Evolutionary conservation across 2,329 filamentous ascomycete genomes (phyloP), one percentile per base, ranked within the genome.

Genomic region (Ascochyta clinopodiicola): DNA sequence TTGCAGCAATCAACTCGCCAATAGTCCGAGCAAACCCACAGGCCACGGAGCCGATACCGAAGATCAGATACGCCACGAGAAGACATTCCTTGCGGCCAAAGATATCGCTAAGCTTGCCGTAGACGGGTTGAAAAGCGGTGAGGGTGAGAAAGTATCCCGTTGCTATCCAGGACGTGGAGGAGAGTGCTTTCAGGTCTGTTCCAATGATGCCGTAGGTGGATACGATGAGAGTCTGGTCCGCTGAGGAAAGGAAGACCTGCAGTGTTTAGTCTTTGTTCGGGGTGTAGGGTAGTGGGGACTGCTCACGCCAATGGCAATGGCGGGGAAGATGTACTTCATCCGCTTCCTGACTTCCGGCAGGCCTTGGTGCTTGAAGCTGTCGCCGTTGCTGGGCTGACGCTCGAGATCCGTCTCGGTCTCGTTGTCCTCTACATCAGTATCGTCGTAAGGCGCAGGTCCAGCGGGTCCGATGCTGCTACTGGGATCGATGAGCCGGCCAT

Each of bases 151-250:
- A 89, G 71, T 93, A 89, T 9, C 82, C 84, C 12, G 62, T 70
- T 25, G 88, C 88, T 55, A 92, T 88, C 89, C 90, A 92, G 47
- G 85, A 88, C 4, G 89, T 91, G 61, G 84, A 85, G 69, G 89
- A 91, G 47, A 94, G 80, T 1, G 90, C 88, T 46, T 90, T 81
- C 25, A 94, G 78, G 60, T 93, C 90, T 52, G 84, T 90, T 10
- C 89, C 90, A 64, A 94, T 93, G 59, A 83, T 86, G 44, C 88
- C 88, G 72, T 92, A 92, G n/a, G 84, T 87, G n/a, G 86, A 86
- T 44, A 93, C 85, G 27, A 90, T 87, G 49, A 93, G 85, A 0
- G 91, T 91, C 72, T 92, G 89, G 69, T 94, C 90, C n/a, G 72
- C 72, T 15, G 90, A 88, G 19, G 87, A 83, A 7, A 94, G 80